Percentiles rank a stretch among this genome's conserved stretches.
Evolutionary conservation across 306 rosid species (phyloP).

Genomic region (Cajanus cajan): DNA sequence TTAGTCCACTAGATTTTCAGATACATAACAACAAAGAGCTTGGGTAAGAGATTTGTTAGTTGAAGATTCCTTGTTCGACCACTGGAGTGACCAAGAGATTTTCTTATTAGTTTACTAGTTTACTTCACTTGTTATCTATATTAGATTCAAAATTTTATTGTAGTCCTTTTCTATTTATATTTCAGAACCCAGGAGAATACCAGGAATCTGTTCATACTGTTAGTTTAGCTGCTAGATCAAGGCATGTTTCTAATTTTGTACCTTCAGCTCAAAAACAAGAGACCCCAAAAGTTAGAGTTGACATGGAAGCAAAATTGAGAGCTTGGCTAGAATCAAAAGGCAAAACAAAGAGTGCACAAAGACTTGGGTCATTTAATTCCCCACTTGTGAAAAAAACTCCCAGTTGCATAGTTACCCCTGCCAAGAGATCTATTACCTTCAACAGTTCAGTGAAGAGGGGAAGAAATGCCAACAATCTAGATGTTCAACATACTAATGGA

Average conservation of each 20-base stretch:
- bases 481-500: slow-evolving; percentile 42
- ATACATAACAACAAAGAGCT: background rate
- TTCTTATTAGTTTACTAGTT: background rate
- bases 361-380: slow-evolving; percentile 48
- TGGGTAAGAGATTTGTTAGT: background rate
- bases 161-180: slow-evolving; percentile 15
- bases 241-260: slow-evolving; percentile 71
- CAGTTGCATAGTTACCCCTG: slow-evolving; percentile 39
- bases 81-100: background rate
- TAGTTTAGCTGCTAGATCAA: slow-evolving; percentile 87
- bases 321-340: slow-evolving; percentile 91
- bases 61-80: slow-evolving; percentile 13
- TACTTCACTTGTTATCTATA: background rate
- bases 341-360: slow-evolving; percentile 65
- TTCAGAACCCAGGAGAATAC: slow-evolving; percentile 91
- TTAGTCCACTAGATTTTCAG: background rate
- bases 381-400: slow-evolving; percentile 62
- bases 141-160: background rate
- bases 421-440: slow-evolving; percentile 52
- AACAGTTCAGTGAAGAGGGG: slow-evolving; percentile 55
- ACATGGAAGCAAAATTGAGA: slow-evolving; percentile 83
- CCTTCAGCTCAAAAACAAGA: slow-evolving; percentile 63
- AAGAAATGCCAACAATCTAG: slow-evolving; percentile 39
- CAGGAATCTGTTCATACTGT: slow-evolving; percentile 93
- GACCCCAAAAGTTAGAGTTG: slow-evolving; percentile 67